Conservation (phyloP, 1,284 basidiomycete species). For the Ganoderma meredithae region DNA sequence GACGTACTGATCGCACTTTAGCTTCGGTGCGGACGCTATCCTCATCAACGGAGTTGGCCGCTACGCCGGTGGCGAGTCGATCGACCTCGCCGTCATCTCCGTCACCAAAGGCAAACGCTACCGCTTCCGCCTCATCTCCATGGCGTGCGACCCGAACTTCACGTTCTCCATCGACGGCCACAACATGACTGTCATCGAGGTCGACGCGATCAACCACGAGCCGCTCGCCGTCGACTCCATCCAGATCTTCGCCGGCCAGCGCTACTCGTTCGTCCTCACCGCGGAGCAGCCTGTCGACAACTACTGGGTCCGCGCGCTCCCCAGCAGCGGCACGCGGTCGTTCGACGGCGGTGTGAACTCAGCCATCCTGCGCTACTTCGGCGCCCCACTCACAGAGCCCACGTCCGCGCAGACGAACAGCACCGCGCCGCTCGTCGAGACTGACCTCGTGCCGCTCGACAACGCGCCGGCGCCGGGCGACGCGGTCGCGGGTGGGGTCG, state of each 20-base stretch:
- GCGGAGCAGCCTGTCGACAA: conserved; percentile 44
- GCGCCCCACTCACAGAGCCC: conserved; percentile 53
- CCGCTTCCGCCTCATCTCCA: conserved; percentile 56
- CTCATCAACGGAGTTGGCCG: conserved; percentile 60
- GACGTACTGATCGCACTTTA: background rate
- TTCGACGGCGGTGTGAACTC: conserved; percentile 48
- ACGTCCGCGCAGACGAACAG: conserved; percentile 42
- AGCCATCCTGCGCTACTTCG: conserved; percentile 34
- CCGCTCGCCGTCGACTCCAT: conserved; percentile 42
- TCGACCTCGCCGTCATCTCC: conserved; percentile 42
- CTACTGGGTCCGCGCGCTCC: conserved; percentile 52
- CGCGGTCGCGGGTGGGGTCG: conserved; percentile 37
- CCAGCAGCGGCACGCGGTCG: conserved; percentile 39
- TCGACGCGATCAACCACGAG: conserved; percentile 42
- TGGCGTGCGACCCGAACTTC: conserved; percentile 44
- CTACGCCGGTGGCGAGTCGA: conserved; percentile 17
- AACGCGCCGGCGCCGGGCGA: conserved; percentile 35
- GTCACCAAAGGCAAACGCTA: conserved; percentile 44
- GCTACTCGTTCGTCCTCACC: conserved; percentile 46
- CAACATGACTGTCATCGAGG: conserved; percentile 46
- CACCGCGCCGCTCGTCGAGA: conserved; percentile 38
- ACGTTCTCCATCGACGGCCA: conserved; percentile 46
- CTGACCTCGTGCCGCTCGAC: conserved; percentile 34
- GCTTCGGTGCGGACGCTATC: conserved; percentile 40
- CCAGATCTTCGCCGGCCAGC: conserved; percentile 46